Conservation (phyloP, 352 stramenopile genomes). For the Phytophthora foliorum region DNA sequence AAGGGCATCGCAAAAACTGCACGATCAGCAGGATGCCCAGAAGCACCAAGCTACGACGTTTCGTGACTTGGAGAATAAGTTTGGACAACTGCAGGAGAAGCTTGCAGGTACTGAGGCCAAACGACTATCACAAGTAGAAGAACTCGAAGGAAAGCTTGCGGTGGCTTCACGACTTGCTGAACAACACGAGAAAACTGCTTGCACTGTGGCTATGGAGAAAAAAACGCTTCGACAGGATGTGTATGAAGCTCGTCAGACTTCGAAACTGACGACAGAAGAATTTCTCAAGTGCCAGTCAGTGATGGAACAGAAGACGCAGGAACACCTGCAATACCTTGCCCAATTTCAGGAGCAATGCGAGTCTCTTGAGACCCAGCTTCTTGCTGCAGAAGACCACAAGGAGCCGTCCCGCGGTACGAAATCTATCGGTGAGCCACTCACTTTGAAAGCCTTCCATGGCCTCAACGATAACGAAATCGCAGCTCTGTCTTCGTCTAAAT, state of each 20-base stretch:
- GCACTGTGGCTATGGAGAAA: slow-evolving; percentile 24
- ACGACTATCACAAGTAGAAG: slow-evolving; percentile 1
- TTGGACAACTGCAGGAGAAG: slow-evolving; percentile 6
- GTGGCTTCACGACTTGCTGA: slow-evolving; percentile 9
- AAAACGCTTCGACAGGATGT: slow-evolving; percentile 30
- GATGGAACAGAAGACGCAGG: slow-evolving; percentile 22
- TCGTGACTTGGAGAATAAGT: slow-evolving; percentile 11
- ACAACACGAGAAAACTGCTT: slow-evolving; percentile 22
- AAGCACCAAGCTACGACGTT: slow-evolving; percentile 10
- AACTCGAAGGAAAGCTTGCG: neutral
- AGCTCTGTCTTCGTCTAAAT: slow-evolving; percentile 14
- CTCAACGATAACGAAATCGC: slow-evolving; percentile 26
- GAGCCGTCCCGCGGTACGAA: neutral
- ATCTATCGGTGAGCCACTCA: neutral
- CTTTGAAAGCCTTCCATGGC: slow-evolving; percentile 24
- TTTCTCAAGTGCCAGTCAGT: slow-evolving; percentile 22
- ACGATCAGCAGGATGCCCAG: slow-evolving; percentile 9
- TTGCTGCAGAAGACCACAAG: slow-evolving; percentile 30
- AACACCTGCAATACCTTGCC: slow-evolving; percentile 11
- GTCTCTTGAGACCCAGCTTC: slow-evolving; percentile 30
- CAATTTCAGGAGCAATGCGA: slow-evolving; percentile 20
- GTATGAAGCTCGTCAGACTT: slow-evolving; percentile 18
- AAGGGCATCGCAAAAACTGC: slow-evolving; percentile 9
- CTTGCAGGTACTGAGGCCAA: slow-evolving; percentile 2
- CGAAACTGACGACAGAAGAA: slow-evolving; percentile 23